Percentiles rank a stretch among this genome's conserved stretches.
Evolutionary conservation across 352 stramenopile species (phyloP).

Genomic region (Phytophthora pini): DNA sequence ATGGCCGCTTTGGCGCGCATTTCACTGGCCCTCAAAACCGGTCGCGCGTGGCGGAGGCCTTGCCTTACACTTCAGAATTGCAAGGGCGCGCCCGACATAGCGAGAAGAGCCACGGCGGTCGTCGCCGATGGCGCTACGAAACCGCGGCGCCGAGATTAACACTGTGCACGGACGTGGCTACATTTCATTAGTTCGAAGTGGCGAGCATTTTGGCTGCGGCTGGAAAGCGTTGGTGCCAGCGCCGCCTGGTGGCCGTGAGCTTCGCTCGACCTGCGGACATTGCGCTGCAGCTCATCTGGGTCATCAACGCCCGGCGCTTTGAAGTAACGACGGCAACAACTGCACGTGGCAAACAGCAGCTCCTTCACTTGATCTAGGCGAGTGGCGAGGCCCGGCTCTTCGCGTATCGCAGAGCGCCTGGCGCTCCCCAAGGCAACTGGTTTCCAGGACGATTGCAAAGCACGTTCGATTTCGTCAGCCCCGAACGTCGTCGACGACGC

Average conservation of each 20-base stretch:
- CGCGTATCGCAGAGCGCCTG: slow-evolving; percentile 34
- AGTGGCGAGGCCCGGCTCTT: slow-evolving; percentile 23
- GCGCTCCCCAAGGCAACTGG: slow-evolving; percentile 24
- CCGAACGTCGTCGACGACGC: slow-evolving; percentile 1
- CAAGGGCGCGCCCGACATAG: slow-evolving; percentile 11
- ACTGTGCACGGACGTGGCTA: slow-evolving; percentile 10
- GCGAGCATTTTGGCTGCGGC: background rate
- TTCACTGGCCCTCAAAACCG: background rate
- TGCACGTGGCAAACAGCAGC: slow-evolving; percentile 1
- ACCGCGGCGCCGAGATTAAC: slow-evolving; percentile 19
- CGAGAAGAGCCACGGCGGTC: slow-evolving; percentile 27
- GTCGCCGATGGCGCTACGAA: slow-evolving; percentile 14
- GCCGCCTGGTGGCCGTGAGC: slow-evolving; percentile 8
- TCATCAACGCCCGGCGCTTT: slow-evolving; percentile 20
- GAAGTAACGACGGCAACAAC: slow-evolving; percentile 16
- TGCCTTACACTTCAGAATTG: slow-evolving; percentile 40
- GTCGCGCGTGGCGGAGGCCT: slow-evolving; percentile 20
- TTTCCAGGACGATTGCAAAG: slow-evolving; percentile 35
- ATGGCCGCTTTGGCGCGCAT: slow-evolving; percentile 5
- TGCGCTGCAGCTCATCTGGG: slow-evolving; percentile 1
- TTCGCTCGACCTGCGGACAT: slow-evolving; percentile 2
- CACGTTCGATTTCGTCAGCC: slow-evolving; percentile 7
- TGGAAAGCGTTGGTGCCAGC: background rate
- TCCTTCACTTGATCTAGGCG: slow-evolving; percentile 12
- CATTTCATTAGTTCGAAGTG: slow-evolving; percentile 27